phyloP scores from a whole-genome alignment of 2,329 filamentous ascomycete species.

The Curvularia lunata region DNA sequence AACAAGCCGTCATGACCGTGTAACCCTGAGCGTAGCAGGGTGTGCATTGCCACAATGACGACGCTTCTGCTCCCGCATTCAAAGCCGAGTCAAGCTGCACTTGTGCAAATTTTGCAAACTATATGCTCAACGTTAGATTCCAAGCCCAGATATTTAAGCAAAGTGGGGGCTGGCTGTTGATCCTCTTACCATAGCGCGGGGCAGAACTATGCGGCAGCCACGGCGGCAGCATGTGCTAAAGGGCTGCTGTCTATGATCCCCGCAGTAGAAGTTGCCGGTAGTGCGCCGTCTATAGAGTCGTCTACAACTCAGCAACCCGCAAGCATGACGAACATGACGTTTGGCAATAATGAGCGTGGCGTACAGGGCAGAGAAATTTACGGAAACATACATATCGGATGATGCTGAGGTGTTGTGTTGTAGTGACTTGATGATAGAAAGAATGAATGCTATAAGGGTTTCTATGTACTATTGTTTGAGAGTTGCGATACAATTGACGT shows the following conservation, averaged over 20 bases:
- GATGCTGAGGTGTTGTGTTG: not conserved
- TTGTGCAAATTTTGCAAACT: no score
- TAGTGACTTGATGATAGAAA: not conserved
- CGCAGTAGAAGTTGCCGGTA: not conserved
- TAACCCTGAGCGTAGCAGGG: no score
- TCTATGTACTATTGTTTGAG: not conserved
- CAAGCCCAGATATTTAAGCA: no score
- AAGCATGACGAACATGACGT: slow-evolving; percentile 11
- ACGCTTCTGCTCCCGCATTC: no score
- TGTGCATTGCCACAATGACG: no score
- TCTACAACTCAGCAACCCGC: slow-evolving; percentile 2
- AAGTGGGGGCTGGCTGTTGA: no score
- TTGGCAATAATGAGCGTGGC: slow-evolving; percentile 10
- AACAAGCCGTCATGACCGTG: no score
- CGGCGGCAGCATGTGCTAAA: slow-evolving; percentile 13
- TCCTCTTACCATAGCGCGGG: no score
- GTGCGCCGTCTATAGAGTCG: slow-evolving; percentile 4
- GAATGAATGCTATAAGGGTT: not conserved
- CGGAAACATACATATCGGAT: slow-evolving; percentile 1
- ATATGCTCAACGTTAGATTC: no score
- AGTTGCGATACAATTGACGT: not conserved
- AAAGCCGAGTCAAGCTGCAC: no score
- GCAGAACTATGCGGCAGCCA: slow-evolving; percentile 13
- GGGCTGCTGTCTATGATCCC: slow-evolving; percentile 8
- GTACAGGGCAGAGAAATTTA: not conserved